Evolutionary conservation across 108 stramenopile species (phyloP), one percentile per base, ranked within the genome.

Genomic region (Pseudonitzschia delicatissima): DNA sequence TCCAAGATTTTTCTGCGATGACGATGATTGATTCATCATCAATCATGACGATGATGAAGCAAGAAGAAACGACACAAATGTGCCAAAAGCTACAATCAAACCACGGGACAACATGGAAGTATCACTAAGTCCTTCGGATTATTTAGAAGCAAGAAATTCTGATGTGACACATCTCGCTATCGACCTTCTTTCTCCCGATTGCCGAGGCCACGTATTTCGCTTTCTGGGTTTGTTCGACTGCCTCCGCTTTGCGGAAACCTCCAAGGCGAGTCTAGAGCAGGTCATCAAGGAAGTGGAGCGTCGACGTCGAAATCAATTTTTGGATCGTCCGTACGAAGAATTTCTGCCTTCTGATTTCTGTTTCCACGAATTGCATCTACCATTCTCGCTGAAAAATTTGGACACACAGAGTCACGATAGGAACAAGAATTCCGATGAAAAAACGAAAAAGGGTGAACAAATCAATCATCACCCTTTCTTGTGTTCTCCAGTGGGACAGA

Each of bases 291-390:
- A 61, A 25, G 25, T 61, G 12, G 39, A 61, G 5, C 37, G 35
- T 6, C 60, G 60, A 4, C 60, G 60, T 5, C 37, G 21, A 11
- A 20, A 61, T 17, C 60, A 61, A 42, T 61, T 61, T 15, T 13
- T 61, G n/a, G 26, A 26, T 18, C 60, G 60, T 40, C 53, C 53
- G 12, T 55, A n/a, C 31, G 53, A 55, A 17, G 53, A 55, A 33
- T 48, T 23, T 23, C 7, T 23, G 7, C 2, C 2, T 6, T 2
- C 7, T 20, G 21, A 17, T 20, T 25, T 18, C 18, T 18, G n/a
- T 4, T 57, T 57, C 57, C 18, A 17, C 21, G 36, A 33, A 37
- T 20, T 5, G 31, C n/a, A 13, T 5, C 29, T 59, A 26, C 57
- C 44, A 18, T 6, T 32, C 15, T 27, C 9, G 5, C 26, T 55